These are phyloP conservation scores for Hypsizygus marmoreus DNA, from an alignment of 768 basidiomycete genomes.

Conservation along the genomic window DNA sequence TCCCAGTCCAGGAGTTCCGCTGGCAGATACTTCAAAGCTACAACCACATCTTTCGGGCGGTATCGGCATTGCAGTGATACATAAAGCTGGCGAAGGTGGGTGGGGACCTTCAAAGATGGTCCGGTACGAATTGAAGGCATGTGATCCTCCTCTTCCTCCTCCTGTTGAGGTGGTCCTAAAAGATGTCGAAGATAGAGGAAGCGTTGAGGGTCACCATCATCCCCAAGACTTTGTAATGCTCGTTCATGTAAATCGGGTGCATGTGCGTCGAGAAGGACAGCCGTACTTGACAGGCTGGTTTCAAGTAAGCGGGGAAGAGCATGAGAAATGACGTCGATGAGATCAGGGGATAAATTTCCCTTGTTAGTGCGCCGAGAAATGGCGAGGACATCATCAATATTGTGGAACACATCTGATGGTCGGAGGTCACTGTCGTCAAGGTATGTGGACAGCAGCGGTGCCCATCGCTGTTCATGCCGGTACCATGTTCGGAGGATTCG, in stretches of 20 bases:
- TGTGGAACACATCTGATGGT: conserved; percentile 62
- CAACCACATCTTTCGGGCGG: conserved; percentile 63
- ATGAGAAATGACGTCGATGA: conserved; percentile 53
- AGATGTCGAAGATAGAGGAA: conserved; percentile 80
- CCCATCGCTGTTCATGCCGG: conserved; percentile 76
- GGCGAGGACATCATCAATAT: conserved; percentile 62
- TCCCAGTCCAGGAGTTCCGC: conserved; percentile 55
- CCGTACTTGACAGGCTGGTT: conserved; percentile 64
- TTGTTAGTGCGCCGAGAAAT: conserved; percentile 48
- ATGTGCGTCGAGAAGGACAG: conserved; percentile 69
- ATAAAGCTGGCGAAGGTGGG: conserved; percentile 58
- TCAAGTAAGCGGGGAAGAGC: conserved; percentile 69
- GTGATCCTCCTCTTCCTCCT: conserved; percentile 43
- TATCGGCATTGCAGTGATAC: conserved; percentile 73
- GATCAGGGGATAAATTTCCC: conserved; percentile 53
- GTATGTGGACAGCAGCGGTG: conserved; percentile 69
- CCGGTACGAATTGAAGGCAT: conserved; percentile 20
- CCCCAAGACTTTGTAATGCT: conserved; percentile 55
- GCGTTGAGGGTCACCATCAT: conserved; percentile 50
- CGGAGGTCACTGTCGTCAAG: conserved; percentile 71
- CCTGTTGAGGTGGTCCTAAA: conserved; percentile 51
- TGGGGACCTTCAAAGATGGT: conserved; percentile 50
- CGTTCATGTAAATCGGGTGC: conserved; percentile 64
- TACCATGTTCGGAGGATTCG: conserved; percentile 86
- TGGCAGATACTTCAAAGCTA: conserved; percentile 59